Base-by-base conservation (phyloP, 106 monocot genomes). In the Ottelia alismoides region DNA sequence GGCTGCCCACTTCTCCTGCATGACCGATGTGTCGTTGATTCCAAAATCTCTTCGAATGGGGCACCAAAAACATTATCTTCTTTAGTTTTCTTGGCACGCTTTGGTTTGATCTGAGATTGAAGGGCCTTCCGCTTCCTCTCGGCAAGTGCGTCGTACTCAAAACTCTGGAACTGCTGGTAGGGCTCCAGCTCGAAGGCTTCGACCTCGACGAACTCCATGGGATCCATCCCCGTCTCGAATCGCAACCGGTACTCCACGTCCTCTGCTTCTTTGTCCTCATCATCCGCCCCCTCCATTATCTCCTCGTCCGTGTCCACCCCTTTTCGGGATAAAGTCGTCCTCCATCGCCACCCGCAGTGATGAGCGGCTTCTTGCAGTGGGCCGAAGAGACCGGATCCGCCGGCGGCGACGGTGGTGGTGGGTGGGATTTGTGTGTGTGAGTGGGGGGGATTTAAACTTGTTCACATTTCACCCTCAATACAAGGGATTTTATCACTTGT, bases 21-120 rank as follows among this genome's bases (percentile, higher is more conserved):
- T 20, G 51, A 55, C 25, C 79, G 75, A 76, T 68, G 76, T 40
- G 82, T 77, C 81, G 89, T 79, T 49, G 78, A 48, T 67, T 98
- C 85, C 52, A 90, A 63, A 30, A 98, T 79, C 57, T 85, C 82
- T 23, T 82, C 85, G 66, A 82, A 79, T 14, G 82, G 70, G 51
- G 62, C 90, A 28, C 85, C 98, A 29, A 83, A 72, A 47, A 62
- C 25, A 21, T 85, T 75, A 32, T 85, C 85, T 31, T 65, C 60
- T 29, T 70, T 58, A 25, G 58, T 55, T 55, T 68, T 82, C 57
- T 86, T 90, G 1, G 60, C 58, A 28, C 65, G 43, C 22, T 57
- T 72, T 47, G 21, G 50, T 31, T 29, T 22, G 11, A 22, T 22
- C 21, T 29, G 62, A 22, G 2, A 10, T 0, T n/a, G 30, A 20